phyloP scores from a whole-genome alignment of 805 yeast genomes.

The Teunomyces atbi region DNA sequence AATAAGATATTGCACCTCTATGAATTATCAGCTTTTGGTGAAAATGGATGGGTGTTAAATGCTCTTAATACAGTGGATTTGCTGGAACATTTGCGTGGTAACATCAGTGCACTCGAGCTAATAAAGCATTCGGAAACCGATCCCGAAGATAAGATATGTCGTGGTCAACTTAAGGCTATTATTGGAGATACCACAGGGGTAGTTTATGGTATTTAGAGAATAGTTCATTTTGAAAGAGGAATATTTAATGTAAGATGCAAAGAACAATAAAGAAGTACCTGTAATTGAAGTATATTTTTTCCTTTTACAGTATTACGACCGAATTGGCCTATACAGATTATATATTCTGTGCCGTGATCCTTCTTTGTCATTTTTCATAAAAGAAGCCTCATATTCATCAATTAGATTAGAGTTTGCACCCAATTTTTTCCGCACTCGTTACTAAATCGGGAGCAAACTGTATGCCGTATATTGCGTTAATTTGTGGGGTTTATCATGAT shows the following conservation, averaged over 20 bases:
- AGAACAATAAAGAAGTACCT: not conserved
- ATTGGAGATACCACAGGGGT: slow-evolving; percentile 56
- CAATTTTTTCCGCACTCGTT: not conserved
- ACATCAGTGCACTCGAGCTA: slow-evolving; percentile 29
- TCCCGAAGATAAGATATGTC: slow-evolving; percentile 32
- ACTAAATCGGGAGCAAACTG: too few species aligned
- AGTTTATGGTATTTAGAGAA: slow-evolving; percentile 32
- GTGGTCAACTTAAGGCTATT: slow-evolving; percentile 42
- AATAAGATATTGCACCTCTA: slow-evolving; percentile 18
- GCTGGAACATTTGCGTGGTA: slow-evolving; percentile 9
- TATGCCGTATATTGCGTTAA: too few species aligned
- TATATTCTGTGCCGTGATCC: too few species aligned
- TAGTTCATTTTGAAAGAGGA: not conserved
- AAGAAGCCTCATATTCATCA: too few species aligned
- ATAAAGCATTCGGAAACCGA: slow-evolving; percentile 29
- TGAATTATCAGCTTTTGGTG: slow-evolving; percentile 16
- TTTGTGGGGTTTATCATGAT: not conserved
- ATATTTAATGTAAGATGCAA: not conserved
- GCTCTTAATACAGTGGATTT: not conserved
- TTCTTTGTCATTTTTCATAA: too few species aligned
- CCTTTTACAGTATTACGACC: too few species aligned
- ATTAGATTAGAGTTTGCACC: not conserved
- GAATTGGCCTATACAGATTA: too few species aligned
- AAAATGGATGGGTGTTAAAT: slow-evolving; percentile 13
- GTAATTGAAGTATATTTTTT: too few species aligned